These are phyloP conservation scores for Apiotrichum sp. DNA, from an alignment of 1,284 basidiomycete genomes.

Conservation along the genomic window DNA sequence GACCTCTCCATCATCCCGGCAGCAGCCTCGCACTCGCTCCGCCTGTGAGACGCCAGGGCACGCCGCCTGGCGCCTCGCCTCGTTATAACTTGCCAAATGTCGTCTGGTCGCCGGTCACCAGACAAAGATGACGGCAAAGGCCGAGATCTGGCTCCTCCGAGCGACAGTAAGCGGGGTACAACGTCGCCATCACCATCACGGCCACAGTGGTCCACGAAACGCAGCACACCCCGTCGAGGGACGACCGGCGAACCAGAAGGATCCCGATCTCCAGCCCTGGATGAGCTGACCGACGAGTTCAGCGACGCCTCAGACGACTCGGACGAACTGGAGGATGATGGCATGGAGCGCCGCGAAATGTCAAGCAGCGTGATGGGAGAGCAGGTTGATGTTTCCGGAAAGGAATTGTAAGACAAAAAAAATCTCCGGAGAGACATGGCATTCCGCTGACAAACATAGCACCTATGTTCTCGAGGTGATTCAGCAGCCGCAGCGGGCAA, in stretches of 20 bases:
- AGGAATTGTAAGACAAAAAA: neutral
- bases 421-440: neutral
- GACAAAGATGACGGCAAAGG: neutral
- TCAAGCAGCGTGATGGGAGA: constrained; percentile 2
- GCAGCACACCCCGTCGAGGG: neutral
- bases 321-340: constrained; percentile 15
- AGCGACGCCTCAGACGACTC: constrained; percentile 9
- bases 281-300: constrained; percentile 7
- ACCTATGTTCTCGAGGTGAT: constrained; percentile 74
- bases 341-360: constrained; percentile 1
- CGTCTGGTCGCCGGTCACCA: neutral
- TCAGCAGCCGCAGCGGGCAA: constrained; percentile 77
- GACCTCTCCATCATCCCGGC: neutral
- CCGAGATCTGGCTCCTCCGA: neutral
- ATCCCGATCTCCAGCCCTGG: constrained; percentile 1
- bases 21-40: neutral
- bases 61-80: neutral
- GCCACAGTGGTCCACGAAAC: neutral
- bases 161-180: neutral
- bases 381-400: constrained; percentile 1
- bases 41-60: neutral
- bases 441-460: constrained; percentile 47
- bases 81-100: neutral
- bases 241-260: neutral
- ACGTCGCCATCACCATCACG: neutral